phyloP scores from a whole-genome alignment of 257 asterid genomes.

The Eustoma russellianum region DNA sequence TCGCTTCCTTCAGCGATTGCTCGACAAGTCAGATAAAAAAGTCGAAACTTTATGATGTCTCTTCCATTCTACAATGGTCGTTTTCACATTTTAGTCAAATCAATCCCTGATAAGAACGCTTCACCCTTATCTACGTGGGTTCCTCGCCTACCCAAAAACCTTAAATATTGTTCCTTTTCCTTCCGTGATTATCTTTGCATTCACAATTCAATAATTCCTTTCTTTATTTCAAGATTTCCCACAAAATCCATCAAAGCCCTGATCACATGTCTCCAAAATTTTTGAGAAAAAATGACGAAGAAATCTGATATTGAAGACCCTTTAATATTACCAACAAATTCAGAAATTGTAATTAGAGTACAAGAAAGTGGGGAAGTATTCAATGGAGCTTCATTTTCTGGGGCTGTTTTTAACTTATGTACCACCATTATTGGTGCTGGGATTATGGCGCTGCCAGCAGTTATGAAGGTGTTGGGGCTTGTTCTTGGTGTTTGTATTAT shows the following conservation, averaged over 20 bases:
- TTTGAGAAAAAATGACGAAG: slow-evolving; percentile 6
- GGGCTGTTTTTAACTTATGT: slow-evolving; percentile 50
- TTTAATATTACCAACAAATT: slow-evolving; percentile 17
- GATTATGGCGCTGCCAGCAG: slow-evolving; percentile 62
- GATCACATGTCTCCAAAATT: background rate
- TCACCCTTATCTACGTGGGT: slow-evolving; percentile 10
- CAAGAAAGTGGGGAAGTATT: slow-evolving; percentile 7
- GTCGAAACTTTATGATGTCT: no score
- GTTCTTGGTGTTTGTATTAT: slow-evolving; percentile 33
- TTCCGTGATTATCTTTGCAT: background rate
- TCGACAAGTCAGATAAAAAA: no score
- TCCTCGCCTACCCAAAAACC: slow-evolving; percentile 5
- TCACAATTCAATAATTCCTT: no score
- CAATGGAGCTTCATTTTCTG: slow-evolving; percentile 48
- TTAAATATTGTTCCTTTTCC: background rate
- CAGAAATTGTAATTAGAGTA: slow-evolving; percentile 7
- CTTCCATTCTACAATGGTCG: no score
- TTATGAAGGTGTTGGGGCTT: slow-evolving; percentile 63
- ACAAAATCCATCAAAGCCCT: background rate
- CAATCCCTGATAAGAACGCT: slow-evolving; percentile 22
- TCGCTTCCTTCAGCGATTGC: slow-evolving; percentile 2
- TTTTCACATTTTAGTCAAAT: slow-evolving; percentile 10
- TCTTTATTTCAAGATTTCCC: background rate
- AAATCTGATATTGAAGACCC: slow-evolving; percentile 29
- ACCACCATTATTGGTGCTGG: slow-evolving; percentile 66